Base-by-base conservation (phyloP, 78 protist species). In the Bodo saltans region DNA sequence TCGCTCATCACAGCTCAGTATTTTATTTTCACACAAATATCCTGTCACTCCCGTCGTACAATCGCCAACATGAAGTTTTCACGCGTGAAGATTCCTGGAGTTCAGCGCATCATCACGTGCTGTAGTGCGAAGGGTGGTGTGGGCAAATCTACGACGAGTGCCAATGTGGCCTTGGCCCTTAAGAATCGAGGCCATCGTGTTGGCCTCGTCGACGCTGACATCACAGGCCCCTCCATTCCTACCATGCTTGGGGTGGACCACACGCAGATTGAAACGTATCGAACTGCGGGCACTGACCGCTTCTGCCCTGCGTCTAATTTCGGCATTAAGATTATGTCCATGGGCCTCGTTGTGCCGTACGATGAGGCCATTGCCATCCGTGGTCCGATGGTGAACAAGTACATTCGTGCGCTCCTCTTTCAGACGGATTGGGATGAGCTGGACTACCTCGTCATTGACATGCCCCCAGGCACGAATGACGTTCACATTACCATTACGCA, bases 391-490 rank as follows among this genome's bases (percentile, higher is more conserved):
- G 94, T 95, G 17, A 90, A 87, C 87, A 8, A 42, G 27, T 93
- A 90, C 0, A 28, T 93, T n/a, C 74, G 91, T 33, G 89, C 89
- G 82, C 81, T 97, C 42, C 30, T 94, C 37, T 30, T 72, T 3
- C 75, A 76, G n/a, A 85, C 85, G 0, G 87, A 40, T 0, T 96
- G 98, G 98, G 95, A 93, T 0, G 92, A 82, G 21, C 86, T 96
- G 4, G 99, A 97, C 86, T 52, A 68, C 4, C 85, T 97, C 25
- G 92, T 95, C 42, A 60, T 96, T 41, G 99, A 97, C 92, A 75
- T 94, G 89, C 99, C 99, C 32, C 99, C 99, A 0, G 99, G 99
- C 70, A 97, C 99, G 4, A 96, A 98, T 72, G 98, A 97, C 82
- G 92, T 93, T 25, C 96, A 92, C 37, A 91, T 97, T 32, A 88